phyloP scores from a whole-genome alignment of 257 asterid species.

The Jaltomata sinuosa region DNA sequence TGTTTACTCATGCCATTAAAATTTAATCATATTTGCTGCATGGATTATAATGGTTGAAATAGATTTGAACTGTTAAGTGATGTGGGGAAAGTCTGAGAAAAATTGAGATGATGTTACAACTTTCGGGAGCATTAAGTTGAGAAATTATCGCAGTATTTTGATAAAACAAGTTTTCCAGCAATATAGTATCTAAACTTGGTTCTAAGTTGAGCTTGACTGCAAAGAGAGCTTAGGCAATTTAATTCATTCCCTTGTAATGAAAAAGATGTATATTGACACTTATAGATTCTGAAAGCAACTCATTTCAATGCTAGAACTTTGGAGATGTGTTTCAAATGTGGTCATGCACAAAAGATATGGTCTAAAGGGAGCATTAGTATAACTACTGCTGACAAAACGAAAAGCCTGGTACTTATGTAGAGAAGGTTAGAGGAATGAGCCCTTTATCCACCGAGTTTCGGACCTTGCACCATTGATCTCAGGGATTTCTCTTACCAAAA shows the following conservation, averaged over 20 bases:
- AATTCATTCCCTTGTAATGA: no score
- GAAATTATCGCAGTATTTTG: no score
- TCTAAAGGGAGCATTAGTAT: not conserved
- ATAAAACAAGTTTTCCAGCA: no score
- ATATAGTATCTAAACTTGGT: no score
- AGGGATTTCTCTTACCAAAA: not conserved
- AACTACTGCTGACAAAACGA: not conserved
- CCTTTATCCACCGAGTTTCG: not conserved
- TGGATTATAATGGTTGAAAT: not conserved
- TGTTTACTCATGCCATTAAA: not conserved
- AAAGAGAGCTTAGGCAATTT: no score
- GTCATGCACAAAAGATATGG: not conserved
- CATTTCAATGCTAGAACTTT: not conserved
- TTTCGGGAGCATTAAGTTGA: not conserved
- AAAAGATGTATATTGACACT: no score
- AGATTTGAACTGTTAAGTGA: not conserved
- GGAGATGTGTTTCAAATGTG: not conserved
- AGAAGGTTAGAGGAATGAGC: no score
- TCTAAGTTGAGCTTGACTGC: no score
- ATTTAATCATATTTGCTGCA: not conserved
- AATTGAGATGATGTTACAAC: not conserved
- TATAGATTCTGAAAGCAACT: not conserved
- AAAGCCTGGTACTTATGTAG: not conserved
- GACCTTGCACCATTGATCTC: not conserved
- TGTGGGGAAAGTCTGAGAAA: not conserved